Percentiles rank a stretch among this genome's conserved stretches.
Evolutionary conservation across 352 stramenopile genomes (phyloP).

Genomic region (Hyaloperonospora brassicae): DNA sequence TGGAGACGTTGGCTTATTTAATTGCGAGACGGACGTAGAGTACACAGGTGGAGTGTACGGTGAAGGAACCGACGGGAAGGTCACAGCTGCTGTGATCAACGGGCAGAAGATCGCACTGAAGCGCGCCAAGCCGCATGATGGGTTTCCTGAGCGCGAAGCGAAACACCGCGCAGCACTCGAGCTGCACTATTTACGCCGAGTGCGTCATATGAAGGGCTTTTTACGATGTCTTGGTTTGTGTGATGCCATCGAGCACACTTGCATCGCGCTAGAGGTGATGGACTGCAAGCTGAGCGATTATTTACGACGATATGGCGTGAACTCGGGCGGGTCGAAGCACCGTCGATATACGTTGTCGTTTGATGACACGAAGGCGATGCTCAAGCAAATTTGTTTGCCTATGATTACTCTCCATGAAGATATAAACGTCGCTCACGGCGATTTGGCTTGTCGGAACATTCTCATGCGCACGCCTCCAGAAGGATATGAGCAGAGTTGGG

Average conservation of each 20-base stretch:
- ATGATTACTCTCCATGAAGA: constrained; percentile 78
- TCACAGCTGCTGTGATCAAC: constrained; percentile 63
- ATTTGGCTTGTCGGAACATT: constrained; percentile 83
- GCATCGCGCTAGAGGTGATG: constrained; percentile 83
- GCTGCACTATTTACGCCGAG: constrained; percentile 69
- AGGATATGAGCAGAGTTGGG: constrained; percentile 74
- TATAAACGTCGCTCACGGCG: constrained; percentile 70
- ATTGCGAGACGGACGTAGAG: constrained; percentile 72
- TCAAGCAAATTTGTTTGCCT: constrained; percentile 66
- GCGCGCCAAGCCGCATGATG: constrained; percentile 67
- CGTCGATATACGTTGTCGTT: constrained; percentile 55
- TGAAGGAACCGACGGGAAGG: constrained; percentile 79
- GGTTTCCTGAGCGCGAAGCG: constrained; percentile 64
- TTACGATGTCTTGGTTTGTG: constrained; percentile 76
- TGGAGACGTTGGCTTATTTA: constrained; percentile 78
- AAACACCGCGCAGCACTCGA: constrained; percentile 73
- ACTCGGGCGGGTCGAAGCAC: constrained; percentile 31
- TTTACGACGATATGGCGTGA: constrained; percentile 55
- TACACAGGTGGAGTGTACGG: constrained; percentile 77
- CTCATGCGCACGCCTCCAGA: constrained; percentile 70
- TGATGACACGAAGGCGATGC: constrained; percentile 43
- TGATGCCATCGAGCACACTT: constrained; percentile 79
- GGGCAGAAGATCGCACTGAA: constrained; percentile 82
- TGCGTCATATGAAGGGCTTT: constrained; percentile 69
- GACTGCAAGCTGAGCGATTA: constrained; percentile 85